Conservation (phyloP, 352 stramenopile species). For the Pythium phragmitis region DNA sequence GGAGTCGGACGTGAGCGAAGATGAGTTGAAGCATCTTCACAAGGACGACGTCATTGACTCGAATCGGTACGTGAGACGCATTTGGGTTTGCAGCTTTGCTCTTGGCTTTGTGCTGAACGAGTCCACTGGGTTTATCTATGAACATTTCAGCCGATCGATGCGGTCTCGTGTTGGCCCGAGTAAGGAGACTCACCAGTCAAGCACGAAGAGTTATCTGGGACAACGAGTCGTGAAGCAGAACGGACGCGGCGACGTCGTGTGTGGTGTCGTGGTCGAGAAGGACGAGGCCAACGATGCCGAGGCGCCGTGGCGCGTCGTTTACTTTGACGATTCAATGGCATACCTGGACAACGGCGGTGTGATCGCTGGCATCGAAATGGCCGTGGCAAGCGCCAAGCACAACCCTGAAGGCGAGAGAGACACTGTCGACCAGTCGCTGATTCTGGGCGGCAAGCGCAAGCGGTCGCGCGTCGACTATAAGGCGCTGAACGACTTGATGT, state of each 20-base stretch:
- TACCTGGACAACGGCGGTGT: constrained; percentile 32
- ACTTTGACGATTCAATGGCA: constrained; percentile 48
- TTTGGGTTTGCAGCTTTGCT: background rate
- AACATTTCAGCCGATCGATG: constrained; percentile 29
- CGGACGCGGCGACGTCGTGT: constrained; percentile 32
- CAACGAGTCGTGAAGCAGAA: constrained; percentile 42
- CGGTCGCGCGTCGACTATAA: constrained; percentile 78
- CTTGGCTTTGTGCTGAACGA: background rate
- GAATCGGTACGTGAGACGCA: constrained; percentile 15
- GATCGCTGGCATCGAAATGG: constrained; percentile 34
- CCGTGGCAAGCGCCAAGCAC: constrained; percentile 22
- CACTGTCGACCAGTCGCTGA: constrained; percentile 37
- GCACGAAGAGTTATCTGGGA: constrained; percentile 32
- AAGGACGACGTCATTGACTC: constrained; percentile 22
- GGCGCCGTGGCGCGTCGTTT: constrained; percentile 52
- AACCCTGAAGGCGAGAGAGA: constrained; percentile 11
- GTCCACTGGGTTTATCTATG: background rate
- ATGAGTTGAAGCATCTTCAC: constrained; percentile 24
- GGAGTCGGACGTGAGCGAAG: constrained; percentile 26
- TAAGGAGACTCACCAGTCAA: background rate
- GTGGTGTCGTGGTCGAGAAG: constrained; percentile 53
- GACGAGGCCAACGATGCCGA: background rate
- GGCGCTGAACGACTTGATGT: constrained; percentile 77
- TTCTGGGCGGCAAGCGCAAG: constrained; percentile 77
- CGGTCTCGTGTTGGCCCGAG: constrained; percentile 15